Base-by-base conservation (phyloP, 805 yeast genomes). In the Clavispora phyllophila region DNA sequence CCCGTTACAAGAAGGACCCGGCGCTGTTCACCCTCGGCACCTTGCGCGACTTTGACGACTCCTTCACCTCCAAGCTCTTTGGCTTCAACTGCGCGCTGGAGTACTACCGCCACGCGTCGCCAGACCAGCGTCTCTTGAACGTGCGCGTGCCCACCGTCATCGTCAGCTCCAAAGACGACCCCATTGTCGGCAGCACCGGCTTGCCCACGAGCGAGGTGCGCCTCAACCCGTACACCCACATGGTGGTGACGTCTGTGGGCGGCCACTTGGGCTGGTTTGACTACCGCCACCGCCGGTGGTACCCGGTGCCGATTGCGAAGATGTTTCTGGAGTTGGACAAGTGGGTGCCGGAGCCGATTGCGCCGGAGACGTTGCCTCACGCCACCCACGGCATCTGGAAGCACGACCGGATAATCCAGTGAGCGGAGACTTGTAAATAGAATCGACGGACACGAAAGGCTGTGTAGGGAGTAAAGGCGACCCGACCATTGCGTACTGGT, bases 101-200 rank as follows among this genome's bases (percentile, higher is more conserved):
- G 37, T 84, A 84, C 62, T 84, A 84, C 57, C 64, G 81, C 41
- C 79, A 76, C 25, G 86, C 83, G 2, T 75, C 83, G 13, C 84
- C 90, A 1, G 68, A 74, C 25, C 73, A 76, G 48, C 66, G 82
- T 49, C 61, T 84, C 15, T 62, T 72, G 32, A 68, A 75, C 44
- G 74, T 84, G 36, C 71, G 77, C 46, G 78, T 82, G 4, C 93
- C 93, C 12, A 63, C 77, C 36, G 46, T 84, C 40, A 72, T 79
- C n/a, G 60, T 84, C 18, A 79, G 75, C 53, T 70, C 89, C 0
- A 53, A 58, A 15, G 91, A 84, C 57, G 93, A 84, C 56, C 88
- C 91, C 6, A 73, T 84, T 34, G 73, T 80, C 33, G 72, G 73
- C 4, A 74, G 76, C 10, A 66, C 73, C 14, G 65, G 73, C 28